Conservation (phyloP, 345 rosid genomes). For the Salix exigua region DNA sequence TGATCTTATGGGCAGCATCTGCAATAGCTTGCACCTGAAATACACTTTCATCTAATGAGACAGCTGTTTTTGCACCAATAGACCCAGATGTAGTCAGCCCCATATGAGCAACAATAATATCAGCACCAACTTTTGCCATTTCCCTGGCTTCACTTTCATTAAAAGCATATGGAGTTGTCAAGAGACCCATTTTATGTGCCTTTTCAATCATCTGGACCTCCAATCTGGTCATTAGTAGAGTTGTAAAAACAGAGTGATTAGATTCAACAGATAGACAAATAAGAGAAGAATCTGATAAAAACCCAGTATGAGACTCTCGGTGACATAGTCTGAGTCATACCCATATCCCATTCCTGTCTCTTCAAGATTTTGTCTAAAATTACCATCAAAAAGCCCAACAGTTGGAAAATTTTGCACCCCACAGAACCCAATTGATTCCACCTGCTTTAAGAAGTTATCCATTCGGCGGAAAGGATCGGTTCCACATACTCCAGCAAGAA, state of each 20-base stretch:
- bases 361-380: slow-evolving; percentile 88
- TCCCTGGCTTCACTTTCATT: slow-evolving; percentile 61
- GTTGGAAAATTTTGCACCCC: slow-evolving; percentile 98
- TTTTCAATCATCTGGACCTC: slow-evolving; percentile 85
- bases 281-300: slow-evolving; percentile 3
- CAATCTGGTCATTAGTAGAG: slow-evolving; percentile 41
- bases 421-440: slow-evolving; percentile 78
- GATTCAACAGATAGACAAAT: slow-evolving; percentile 1
- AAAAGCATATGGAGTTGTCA: slow-evolving; percentile 93
- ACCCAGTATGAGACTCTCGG: neutral
- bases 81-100: slow-evolving; percentile 88
- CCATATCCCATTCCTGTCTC: slow-evolving; percentile 98
- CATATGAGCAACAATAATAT: slow-evolving; percentile 95
- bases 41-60: slow-evolving; percentile 74
- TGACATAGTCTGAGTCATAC: slow-evolving; percentile 36
- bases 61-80: slow-evolving; percentile 84
- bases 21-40: slow-evolving; percentile 77
- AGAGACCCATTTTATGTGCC: slow-evolving; percentile 80
- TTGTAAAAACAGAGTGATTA: neutral
- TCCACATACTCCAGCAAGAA: slow-evolving; percentile 94
- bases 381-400: slow-evolving; percentile 93
- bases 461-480: slow-evolving; percentile 92
- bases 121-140: slow-evolving; percentile 95
- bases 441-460: slow-evolving; percentile 76
- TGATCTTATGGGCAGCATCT: slow-evolving; percentile 64